Evolutionary conservation across 192 early-diverging fungal species (phyloP), one percentile per base, ranked within the genome.

Genomic region (Coemansia sp.): DNA sequence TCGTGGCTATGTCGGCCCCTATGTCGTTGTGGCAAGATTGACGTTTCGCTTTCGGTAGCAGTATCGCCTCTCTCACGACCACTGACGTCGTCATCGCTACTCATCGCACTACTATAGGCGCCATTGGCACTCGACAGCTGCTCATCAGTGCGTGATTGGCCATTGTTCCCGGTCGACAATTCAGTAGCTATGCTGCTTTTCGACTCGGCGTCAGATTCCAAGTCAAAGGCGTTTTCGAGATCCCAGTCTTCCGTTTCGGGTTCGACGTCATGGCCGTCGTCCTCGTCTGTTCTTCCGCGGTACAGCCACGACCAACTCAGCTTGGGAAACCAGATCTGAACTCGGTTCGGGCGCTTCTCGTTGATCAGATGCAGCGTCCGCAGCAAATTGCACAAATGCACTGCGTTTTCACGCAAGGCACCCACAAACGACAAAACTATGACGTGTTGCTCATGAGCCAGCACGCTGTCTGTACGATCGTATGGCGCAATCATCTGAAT

Each of bases 391-490:
- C 68, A 8, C 40, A 81, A 9, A 34, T 71, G 66, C 5, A 74
- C 65, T 1, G 79, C 71, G 68, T 81, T 81, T 15, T 81, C 79
- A 34, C 71, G 71, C 50, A 81, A 46, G 7, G 71, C 68, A 0
- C 79, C 79, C 13, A 81, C 76, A 62, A 81, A 81, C 33, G 79
- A 81, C 61, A 81, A 43, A 27, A 81, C 33, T 1, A 76, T 61
- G 5, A 76, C 67, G 39, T 81, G 60, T 13, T 70, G 47, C 58
- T 81, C 72, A 40, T 71, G 71, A 16, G 65, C 64, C 10, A 39
- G 34, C 61, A 24, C 38, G 29, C 70, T 69, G 34, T 76, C 71
- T 1, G 36, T 10, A 0, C 18, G n/a, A 33, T 52, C 24, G 60
- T 76, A 81, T 0, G 79, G 79, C 31, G 71, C 41, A 10, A 81